phyloP scores from a whole-genome alignment of 768 basidiomycete genomes.

The Phylloporus rhodoxanthus region DNA sequence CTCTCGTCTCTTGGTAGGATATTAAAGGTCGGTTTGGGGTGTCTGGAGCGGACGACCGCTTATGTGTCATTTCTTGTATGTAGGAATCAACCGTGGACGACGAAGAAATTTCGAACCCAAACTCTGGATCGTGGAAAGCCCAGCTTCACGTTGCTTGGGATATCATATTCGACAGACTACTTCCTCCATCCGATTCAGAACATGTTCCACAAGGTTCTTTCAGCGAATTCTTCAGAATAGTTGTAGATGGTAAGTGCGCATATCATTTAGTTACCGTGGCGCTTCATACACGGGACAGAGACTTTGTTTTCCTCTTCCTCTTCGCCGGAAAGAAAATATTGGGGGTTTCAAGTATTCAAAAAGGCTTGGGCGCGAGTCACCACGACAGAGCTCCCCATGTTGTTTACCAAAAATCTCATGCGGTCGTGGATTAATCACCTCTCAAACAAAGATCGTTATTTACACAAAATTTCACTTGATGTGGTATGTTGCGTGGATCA shows the following conservation, averaged over 20 bases:
- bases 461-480: slow-evolving; percentile 84
- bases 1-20: slow-evolving; percentile 68
- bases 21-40: slow-evolving; percentile 57
- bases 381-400: slow-evolving; percentile 65
- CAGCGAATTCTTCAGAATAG: slow-evolving; percentile 85
- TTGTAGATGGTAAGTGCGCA: slow-evolving; percentile 75
- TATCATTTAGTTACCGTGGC: background rate
- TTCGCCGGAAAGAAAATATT: slow-evolving; percentile 84
- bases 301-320: slow-evolving; percentile 80
- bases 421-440: slow-evolving; percentile 96
- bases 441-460: slow-evolving; percentile 77
- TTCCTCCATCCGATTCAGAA: slow-evolving; percentile 42
- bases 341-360: slow-evolving; percentile 92
- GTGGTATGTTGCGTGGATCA: slow-evolving; percentile 46
- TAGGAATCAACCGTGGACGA: slow-evolving; percentile 59
- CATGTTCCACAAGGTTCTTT: slow-evolving; percentile 52
- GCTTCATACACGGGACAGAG: slow-evolving; percentile 42
- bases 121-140: slow-evolving; percentile 72
- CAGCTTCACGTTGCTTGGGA: slow-evolving; percentile 92
- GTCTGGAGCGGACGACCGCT: slow-evolving; percentile 3
- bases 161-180: slow-evolving; percentile 68
- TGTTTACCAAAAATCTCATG: slow-evolving; percentile 95
- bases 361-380: slow-evolving; percentile 66
- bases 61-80: background rate
- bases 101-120: slow-evolving; percentile 45